phyloP scores from a whole-genome alignment of 192 early-diverging fungal species.

The Pecoramyces ruminantium region DNA sequence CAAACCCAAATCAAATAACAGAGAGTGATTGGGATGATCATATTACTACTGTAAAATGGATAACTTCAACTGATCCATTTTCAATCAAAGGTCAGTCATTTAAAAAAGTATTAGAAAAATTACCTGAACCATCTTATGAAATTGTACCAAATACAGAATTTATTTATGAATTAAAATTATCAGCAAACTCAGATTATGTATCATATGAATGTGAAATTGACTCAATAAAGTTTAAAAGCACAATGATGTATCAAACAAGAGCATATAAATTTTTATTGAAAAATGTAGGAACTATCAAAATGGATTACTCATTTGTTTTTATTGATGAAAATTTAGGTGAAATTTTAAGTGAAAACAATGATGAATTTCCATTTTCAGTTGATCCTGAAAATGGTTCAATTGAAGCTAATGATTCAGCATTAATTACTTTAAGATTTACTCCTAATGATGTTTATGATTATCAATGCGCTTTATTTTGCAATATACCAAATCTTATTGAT shows the following conservation, averaged over 20 bases:
- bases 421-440: constrained; percentile 21
- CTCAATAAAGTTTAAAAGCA: constrained; percentile 29
- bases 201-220: constrained; percentile 26
- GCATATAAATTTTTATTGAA: constrained; percentile 18
- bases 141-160: constrained; percentile 1
- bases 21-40: constrained; percentile 34
- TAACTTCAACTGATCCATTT: neutral
- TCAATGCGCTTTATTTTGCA: constrained; percentile 2
- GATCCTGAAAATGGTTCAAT: constrained; percentile 15
- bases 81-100: constrained; percentile 5
- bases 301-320: constrained; percentile 18
- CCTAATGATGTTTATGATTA: constrained; percentile 28
- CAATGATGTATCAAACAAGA: constrained; percentile 36
- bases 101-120: constrained; percentile 20
- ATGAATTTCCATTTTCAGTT: constrained; percentile 27
- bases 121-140: constrained; percentile 25
- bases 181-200: constrained; percentile 29
- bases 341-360: constrained; percentile 1
- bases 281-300: constrained; percentile 25
- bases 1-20: constrained; percentile 2
- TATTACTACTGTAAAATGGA: constrained; percentile 22
- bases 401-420: constrained; percentile 15
- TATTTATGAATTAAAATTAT: constrained; percentile 13
- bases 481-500: constrained; percentile 23
- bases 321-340: constrained; percentile 9